Conservation (phyloP, 306 rosid genomes). For the Gastrolobium villosum region DNA sequence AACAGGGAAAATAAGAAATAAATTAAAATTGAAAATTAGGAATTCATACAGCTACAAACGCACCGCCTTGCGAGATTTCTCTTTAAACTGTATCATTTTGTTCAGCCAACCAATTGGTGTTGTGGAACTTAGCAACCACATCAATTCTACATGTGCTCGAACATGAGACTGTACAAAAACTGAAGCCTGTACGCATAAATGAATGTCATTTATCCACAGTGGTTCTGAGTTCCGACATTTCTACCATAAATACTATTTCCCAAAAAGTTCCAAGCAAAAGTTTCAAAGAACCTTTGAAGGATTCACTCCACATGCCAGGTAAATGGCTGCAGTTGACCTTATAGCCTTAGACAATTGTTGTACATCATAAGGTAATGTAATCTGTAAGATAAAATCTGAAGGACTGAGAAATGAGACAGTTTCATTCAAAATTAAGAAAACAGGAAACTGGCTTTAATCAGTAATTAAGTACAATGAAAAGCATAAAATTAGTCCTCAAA, state of each 20-base stretch:
- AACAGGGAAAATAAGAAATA: slow-evolving; percentile 20
- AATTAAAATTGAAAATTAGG: slow-evolving; percentile 44
- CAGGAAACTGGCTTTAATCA: slow-evolving; percentile 21
- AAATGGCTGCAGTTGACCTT: slow-evolving; percentile 94
- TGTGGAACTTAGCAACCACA: slow-evolving; percentile 93
- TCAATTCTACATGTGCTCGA: slow-evolving; percentile 92
- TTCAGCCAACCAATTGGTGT: slow-evolving; percentile 96
- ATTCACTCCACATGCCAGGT: slow-evolving; percentile 96
- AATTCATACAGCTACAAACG: slow-evolving; percentile 67
- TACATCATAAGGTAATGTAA: slow-evolving; percentile 85
- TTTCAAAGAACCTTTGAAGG: slow-evolving; percentile 76
- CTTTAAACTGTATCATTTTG: slow-evolving; percentile 97
- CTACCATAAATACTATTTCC: slow-evolving; percentile 34
- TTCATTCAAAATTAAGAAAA: slow-evolving; percentile 44
- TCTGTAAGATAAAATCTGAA: slow-evolving; percentile 58
- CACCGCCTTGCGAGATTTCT: slow-evolving; percentile 99
- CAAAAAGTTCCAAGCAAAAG: slow-evolving; percentile 32
- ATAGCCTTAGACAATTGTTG: slow-evolving; percentile 79
- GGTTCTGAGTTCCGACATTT: slow-evolving; percentile 7
- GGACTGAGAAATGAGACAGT: slow-evolving; percentile 32
- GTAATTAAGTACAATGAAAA: slow-evolving; percentile 17
- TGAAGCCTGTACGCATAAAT: slow-evolving; percentile 75
- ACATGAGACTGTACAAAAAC: slow-evolving; percentile 98
- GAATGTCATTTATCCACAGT: slow-evolving; percentile 40
- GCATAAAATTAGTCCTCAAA: slow-evolving; percentile 4